Evolutionary conservation across 2,329 filamentous ascomycete species (phyloP).

Genomic region (Talaromyces sp.): DNA sequence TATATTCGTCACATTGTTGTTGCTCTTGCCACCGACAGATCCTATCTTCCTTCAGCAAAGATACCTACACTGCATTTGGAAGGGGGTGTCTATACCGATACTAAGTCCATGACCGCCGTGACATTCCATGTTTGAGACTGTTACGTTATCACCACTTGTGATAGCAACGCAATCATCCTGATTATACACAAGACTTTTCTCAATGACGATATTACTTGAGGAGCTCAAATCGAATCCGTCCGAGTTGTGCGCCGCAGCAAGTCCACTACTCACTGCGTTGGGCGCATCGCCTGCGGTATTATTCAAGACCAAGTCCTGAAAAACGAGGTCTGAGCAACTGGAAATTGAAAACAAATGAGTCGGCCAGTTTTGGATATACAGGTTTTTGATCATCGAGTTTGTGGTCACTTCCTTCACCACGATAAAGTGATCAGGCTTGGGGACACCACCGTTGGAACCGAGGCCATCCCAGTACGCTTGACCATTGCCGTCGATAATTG

Average conservation of each 20-base stretch:
- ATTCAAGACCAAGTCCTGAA: conserved; percentile 1
- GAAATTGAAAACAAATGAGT: conserved; percentile 5
- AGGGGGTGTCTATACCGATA: neutral
- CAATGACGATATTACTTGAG: neutral
- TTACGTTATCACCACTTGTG: neutral
- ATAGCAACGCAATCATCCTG: neutral
- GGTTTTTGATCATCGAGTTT: neutral
- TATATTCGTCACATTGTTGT: neutral
- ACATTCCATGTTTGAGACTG: neutral
- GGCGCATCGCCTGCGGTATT: neutral
- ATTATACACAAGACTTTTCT: neutral
- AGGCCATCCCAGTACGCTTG: conserved; percentile 2
- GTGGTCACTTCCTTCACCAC: conserved; percentile 1
- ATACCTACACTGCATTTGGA: neutral
- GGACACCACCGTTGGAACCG: neutral
- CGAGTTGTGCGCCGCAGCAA: neutral
- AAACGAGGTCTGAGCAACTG: neutral
- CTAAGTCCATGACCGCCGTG: neutral
- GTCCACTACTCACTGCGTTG: neutral
- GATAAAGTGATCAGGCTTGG: conserved; percentile 3
- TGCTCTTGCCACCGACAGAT: neutral
- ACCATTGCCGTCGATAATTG: neutral
- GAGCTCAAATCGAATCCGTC: neutral
- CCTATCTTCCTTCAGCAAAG: neutral
- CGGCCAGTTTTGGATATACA: neutral